Evolutionary conservation across 2,329 filamentous ascomycete species (phyloP), one percentile per base, ranked within the genome.

Genomic region (Diplodia sapinea): DNA sequence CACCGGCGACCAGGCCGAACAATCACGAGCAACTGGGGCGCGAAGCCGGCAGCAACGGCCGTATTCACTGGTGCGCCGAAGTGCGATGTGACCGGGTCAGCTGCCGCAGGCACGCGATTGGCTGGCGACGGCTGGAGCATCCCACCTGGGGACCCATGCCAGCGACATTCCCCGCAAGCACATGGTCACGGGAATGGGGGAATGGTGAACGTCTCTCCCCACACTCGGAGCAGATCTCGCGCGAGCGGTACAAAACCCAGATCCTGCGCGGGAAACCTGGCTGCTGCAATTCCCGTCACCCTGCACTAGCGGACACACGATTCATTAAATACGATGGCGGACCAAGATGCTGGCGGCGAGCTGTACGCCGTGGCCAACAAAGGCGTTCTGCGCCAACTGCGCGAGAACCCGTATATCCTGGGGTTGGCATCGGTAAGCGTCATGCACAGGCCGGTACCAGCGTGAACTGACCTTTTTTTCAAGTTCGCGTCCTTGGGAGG

Each of bases 391-490:
- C 57, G 57, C 57, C 57, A 61, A 8, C 40, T 61, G 23, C 38
- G 57, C 6, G 57, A 61, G 57, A 61, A 61, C 7, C 57, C 57
- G 6, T 61, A 61, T 26, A 31, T 61, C 40, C n/a, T 61, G 8
- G 57, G 57, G 2, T 49, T 61, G 36, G 57, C 57, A 49, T 61
- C 57, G 7, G 57, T 61, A 17, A 49, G 55, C 38, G 13, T 13
- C 26, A 6, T 7, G 1, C 15, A 33, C 3, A 31, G 11, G 26
- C 23, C 3, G 26, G 13, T 31, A 4, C 15, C 17, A 3, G 15
- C 12, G 12, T 13, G 5, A 2, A 15, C 55, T 57, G 20, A 57
- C 55, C 29, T 43, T 12, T 49, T 0, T 15, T 9, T 20, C 13
- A 8, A 61, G 57, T 61, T 61, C 6, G 57, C 57, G 8, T 61